phyloP scores from a whole-genome alignment of 1,139 yeast genomes.

The Saccharomycopsis phalli region DNA sequence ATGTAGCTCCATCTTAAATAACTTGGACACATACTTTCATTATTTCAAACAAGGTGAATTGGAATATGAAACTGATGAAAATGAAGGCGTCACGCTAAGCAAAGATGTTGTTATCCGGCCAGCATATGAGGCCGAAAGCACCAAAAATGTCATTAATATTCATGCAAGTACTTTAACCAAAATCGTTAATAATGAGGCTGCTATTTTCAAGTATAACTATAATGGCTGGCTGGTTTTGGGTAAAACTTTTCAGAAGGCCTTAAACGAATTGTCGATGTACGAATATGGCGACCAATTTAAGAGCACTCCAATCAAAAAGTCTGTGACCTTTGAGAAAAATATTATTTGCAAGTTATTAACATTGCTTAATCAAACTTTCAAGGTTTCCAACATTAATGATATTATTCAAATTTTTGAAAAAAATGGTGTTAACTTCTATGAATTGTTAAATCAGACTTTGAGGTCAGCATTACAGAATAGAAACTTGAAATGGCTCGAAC shows the following conservation, averaged over 20 bases:
- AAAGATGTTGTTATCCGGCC: conserved; percentile 34
- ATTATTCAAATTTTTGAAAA: conserved; percentile 37
- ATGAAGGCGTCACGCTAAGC: conserved; percentile 33
- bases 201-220: conserved; percentile 59
- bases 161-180: conserved; percentile 64
- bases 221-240: conserved; percentile 89
- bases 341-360: conserved; percentile 44
- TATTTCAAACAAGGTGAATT: conserved; percentile 16
- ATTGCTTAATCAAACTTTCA: conserved; percentile 39
- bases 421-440: conserved; percentile 48
- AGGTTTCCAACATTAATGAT: conserved; percentile 37
- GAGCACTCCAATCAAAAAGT: background rate
- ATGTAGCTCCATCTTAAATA: conserved; percentile 5
- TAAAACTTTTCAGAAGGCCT: conserved; percentile 58
- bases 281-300: background rate
- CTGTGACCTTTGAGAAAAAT: background rate
- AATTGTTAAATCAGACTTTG: conserved; percentile 52
- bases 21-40: conserved; percentile 16
- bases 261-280: conserved; percentile 27
- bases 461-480: conserved; percentile 52
- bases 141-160: conserved; percentile 32
- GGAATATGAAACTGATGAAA: conserved; percentile 18
- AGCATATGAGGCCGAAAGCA: conserved; percentile 32
- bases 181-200: conserved; percentile 33
- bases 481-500: conserved; percentile 38